These are phyloP conservation scores for Amoebophrya sp. DNA, from an alignment of 169 alveolate species.

Conservation along the genomic window DNA sequence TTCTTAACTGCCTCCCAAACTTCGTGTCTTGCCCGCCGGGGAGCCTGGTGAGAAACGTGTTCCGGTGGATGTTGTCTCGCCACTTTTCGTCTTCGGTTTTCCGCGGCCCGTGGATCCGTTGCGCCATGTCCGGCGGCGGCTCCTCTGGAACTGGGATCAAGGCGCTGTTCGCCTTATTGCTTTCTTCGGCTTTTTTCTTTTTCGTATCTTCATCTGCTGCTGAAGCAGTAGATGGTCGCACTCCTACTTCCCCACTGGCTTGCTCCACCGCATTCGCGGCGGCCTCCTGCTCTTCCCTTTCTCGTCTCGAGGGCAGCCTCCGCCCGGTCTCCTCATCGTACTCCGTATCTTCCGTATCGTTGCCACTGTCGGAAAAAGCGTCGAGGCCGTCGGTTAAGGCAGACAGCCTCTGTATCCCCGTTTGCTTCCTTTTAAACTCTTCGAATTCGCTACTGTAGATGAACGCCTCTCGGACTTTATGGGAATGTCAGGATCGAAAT, in stretches of 20 bases:
- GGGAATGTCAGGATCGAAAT: neutral
- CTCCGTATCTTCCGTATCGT: conserved; percentile 9
- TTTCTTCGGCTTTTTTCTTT: neutral
- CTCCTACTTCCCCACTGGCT: too few relatives aligned
- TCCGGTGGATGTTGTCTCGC: neutral
- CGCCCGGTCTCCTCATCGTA: neutral
- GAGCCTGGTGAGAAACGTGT: neutral
- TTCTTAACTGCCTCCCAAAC: neutral
- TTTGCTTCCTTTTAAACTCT: neutral
- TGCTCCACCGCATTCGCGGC: too few relatives aligned
- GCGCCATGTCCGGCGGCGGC: neutral
- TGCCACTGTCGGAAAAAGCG: neutral
- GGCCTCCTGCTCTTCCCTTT: neutral
- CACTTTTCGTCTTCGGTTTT: neutral
- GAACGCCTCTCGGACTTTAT: neutral
- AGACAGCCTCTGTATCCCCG: neutral
- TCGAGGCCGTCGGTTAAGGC: neutral
- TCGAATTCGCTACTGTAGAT: neutral
- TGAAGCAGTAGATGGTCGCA: too few relatives aligned
- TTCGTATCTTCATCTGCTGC: too few relatives aligned
- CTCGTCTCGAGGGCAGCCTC: neutral
- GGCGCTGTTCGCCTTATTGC: neutral
- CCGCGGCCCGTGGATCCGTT: neutral
- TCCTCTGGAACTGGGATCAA: neutral
- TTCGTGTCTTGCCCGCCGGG: neutral